Conservation (phyloP, 148 eudicot genomes). For the Camellia lanceoleosa region DNA sequence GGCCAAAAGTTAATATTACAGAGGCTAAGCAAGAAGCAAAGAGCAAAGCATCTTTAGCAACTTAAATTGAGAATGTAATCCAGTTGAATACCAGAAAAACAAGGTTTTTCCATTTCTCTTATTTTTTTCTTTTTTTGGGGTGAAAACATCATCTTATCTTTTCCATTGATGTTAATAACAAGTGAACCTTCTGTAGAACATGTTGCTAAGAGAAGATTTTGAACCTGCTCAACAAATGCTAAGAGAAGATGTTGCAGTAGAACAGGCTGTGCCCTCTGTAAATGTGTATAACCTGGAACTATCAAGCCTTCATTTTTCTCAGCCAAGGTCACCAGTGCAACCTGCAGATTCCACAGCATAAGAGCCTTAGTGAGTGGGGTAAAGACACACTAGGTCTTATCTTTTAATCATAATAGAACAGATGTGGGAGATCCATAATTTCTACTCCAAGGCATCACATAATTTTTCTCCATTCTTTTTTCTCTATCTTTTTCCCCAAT, state of each 20-base stretch:
- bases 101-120: too few relatives aligned
- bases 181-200: too few relatives aligned
- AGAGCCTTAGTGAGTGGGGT: not conserved
- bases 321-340: constrained; percentile 69
- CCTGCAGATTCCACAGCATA: constrained; percentile 40
- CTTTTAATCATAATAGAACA: not conserved
- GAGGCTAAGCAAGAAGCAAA: not conserved
- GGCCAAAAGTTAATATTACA: not conserved
- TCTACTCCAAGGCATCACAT: not conserved
- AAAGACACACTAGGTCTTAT: not conserved
- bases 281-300: constrained; percentile 96
- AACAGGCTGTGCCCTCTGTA: constrained; percentile 98
- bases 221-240: constrained; percentile 93
- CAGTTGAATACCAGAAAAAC: not conserved
- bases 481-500: not conserved
- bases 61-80: not conserved
- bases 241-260: constrained; percentile 85
- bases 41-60: not conserved
- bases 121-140: too few relatives aligned
- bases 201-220: too few relatives aligned
- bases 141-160: not conserved
- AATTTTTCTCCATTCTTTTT: not conserved
- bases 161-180: not conserved
- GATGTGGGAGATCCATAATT: not conserved
- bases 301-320: constrained; percentile 75